Evolutionary conservation across 2,329 filamentous ascomycete genomes (phyloP), one percentile per base, ranked within the genome.

Genomic region (Biscogniauxia marginata): DNA sequence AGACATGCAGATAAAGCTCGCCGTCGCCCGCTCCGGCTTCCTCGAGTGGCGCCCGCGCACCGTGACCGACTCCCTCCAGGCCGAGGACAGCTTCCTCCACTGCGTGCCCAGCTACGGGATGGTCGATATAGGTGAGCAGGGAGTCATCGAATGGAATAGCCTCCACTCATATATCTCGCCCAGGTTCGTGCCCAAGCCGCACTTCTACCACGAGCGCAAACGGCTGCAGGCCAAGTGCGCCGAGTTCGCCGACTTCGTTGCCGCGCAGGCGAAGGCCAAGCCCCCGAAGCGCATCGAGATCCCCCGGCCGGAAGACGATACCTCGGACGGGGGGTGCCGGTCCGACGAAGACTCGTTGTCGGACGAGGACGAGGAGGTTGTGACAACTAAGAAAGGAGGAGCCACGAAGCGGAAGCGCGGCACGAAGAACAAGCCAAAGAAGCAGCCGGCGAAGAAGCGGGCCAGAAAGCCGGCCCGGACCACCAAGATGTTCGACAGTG

Each of bases 141-240:
- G 61, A 5, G 39, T 61, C 7, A n/a, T 63, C 16, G 58, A 61
- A 46, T 53, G 56, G 44, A 55, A 58, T 24, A 21, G 55, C 2
- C 61, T 63, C 43, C 61, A 59, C 21, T 13, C 23, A 3, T 52
- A 49, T 3, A 21, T 63, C 20, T 53, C 58, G 21, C 61, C 61
- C 2, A 53, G 53, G 47, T 63, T 54, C 9, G 56, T 63, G 9
- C 61, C 61, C 4, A 63, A 61, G 19, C 61, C 55, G 1, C 61
- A 61, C 50, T 61, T 63, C 53, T 59, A 58, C n/a, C 56, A 56
- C 53, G 61, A 63, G 44, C 57, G 61, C 13, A 57, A 52, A 44
- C 54, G 61, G 16, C 53, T 63, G 2, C 48, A 34, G 4, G 53
- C 49, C 6, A 63, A 59, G 34, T 55, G 58, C 20, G 58, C 51